A percentile compares a stretch with the other conserved stretches of the same genome.
These are phyloP conservation scores for Heliamphora pulchella DNA, from an alignment of 179 eudicot species.

Conservation along the genomic window DNA sequence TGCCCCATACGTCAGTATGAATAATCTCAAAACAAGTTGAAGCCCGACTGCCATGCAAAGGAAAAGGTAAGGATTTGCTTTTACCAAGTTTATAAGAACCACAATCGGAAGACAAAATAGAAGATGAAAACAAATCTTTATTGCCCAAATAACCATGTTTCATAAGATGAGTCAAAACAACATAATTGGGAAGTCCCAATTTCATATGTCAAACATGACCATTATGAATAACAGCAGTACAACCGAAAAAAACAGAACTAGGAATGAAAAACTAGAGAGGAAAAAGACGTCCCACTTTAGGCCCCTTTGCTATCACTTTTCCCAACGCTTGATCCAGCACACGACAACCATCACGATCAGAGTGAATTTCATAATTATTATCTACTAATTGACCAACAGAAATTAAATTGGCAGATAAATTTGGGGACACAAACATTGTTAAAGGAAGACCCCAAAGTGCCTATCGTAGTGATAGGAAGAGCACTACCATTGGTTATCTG, in stretches of 20 bases:
- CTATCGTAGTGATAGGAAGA: constrained; percentile 8
- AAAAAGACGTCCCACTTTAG: constrained; percentile 16
- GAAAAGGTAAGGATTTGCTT: constrained; percentile 13
- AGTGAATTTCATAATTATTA: background rate
- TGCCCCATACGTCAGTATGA: constrained; percentile 5
- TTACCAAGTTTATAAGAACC: constrained; percentile 1
- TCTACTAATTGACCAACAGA: constrained; percentile 13
- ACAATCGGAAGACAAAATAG: background rate
- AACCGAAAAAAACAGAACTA: background rate
- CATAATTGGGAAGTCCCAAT: constrained; percentile 12
- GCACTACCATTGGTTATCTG: background rate
- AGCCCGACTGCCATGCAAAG: background rate
- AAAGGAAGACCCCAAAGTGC: constrained; percentile 3
- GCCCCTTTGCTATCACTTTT: constrained; percentile 12
- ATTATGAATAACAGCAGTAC: background rate
- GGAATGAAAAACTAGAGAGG: background rate
- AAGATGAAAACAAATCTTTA: background rate
- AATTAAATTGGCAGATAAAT: constrained; percentile 2
- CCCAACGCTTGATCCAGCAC: constrained; percentile 16
- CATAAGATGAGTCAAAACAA: constrained; percentile 1
- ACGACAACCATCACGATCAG: constrained; percentile 8
- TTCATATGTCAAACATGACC: background rate
- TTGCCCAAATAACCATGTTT: constrained; percentile 11
- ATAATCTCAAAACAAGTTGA: background rate
- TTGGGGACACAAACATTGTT: background rate